Evolutionary conservation across 208 protist genomes (phyloP).

Genomic region (Acanthamoeba divionensis): DNA sequence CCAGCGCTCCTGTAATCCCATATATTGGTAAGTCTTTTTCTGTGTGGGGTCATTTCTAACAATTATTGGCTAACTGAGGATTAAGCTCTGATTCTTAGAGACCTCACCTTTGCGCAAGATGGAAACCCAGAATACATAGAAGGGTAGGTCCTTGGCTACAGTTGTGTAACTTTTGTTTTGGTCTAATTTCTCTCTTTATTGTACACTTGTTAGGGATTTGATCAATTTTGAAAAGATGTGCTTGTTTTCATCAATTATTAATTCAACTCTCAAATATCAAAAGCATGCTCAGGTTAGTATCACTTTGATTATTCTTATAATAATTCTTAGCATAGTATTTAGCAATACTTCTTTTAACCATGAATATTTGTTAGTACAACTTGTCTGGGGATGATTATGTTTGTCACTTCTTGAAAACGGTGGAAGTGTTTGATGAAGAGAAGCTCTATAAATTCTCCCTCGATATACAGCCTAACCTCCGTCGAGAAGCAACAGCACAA

Average conservation of each 20-base stretch:
- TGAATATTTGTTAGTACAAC: no score
- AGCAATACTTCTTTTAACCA: no score
- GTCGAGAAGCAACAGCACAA: no score
- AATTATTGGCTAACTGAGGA: not conserved
- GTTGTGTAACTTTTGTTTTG: not conserved
- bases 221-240: slow-evolving; percentile 42
- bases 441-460: not conserved
- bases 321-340: no score
- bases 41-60: not conserved
- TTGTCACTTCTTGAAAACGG: no score
- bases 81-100: not conserved
- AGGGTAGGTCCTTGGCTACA: not conserved
- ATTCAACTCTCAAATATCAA: not conserved
- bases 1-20: not conserved
- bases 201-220: not conserved
- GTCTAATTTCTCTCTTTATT: not conserved
- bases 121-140: slow-evolving; percentile 24
- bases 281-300: not conserved
- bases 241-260: not conserved
- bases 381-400: no score
- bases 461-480: not conserved
- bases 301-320: no score
- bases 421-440: slow-evolving; percentile 26
- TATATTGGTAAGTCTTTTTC: not conserved
- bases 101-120: slow-evolving; percentile 25